phyloP scores from a whole-genome alignment of 1,284 basidiomycete species.

The Spongispora temasekensis region DNA sequence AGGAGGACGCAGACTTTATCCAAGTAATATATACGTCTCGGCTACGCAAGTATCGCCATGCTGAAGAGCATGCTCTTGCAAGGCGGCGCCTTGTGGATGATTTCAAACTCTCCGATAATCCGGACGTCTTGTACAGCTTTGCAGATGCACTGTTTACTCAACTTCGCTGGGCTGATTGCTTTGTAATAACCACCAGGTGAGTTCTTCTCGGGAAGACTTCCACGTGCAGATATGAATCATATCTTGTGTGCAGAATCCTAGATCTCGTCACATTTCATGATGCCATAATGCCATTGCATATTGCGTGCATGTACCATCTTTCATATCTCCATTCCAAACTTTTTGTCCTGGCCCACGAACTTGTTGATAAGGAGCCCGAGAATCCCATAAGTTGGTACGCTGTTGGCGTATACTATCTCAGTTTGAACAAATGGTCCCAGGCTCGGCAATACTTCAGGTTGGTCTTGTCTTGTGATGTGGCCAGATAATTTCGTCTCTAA shows the following conservation, averaged over 20 bases:
- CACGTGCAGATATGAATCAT: conserved; percentile 3
- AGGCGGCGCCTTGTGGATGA: conserved; percentile 75
- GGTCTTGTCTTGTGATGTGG: conserved; percentile 19
- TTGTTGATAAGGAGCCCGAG: conserved; percentile 93
- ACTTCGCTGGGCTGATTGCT: conserved; percentile 94
- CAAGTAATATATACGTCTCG: conserved; percentile 90
- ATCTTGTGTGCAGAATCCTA: conserved; percentile 64
- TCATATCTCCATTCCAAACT: conserved; percentile 88
- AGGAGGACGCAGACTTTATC: conserved; percentile 88
- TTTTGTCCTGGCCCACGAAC: conserved; percentile 94
- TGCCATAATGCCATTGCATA: conserved; percentile 87
- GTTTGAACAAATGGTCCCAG: conserved; percentile 82
- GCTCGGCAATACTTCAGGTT: conserved; percentile 92
- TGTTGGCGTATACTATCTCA: conserved; percentile 96
- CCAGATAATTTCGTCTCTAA: conserved; percentile 1
- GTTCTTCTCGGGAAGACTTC: not conserved
- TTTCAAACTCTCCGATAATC: conserved; percentile 83
- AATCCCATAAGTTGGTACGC: conserved; percentile 97
- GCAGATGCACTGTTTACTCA: conserved; percentile 90
- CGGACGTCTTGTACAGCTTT: conserved; percentile 89
- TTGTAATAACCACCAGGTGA: conserved; percentile 82
- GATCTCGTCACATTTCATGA: conserved; percentile 80
- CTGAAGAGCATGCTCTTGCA: conserved; percentile 78
- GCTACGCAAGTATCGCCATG: conserved; percentile 86
- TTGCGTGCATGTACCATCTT: conserved; percentile 97